Evolutionary conservation across 345 rosid species (phyloP).

Genomic region (Cardamine chenopodiifolia): DNA sequence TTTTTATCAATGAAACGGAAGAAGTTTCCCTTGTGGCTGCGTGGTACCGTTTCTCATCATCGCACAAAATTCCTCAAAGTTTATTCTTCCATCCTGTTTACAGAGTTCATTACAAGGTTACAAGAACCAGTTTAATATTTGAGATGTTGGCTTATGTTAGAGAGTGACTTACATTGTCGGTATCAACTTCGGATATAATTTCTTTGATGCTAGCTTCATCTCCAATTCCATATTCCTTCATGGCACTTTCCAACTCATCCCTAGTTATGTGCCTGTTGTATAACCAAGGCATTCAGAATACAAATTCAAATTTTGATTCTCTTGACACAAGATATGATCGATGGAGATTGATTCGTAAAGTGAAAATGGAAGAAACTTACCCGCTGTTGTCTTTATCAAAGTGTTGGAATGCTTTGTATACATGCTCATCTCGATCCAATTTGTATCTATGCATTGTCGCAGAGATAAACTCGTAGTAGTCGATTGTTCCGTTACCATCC

Average conservation of each 20-base stretch:
- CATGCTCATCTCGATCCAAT: constrained; percentile 72
- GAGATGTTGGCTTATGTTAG: constrained; percentile 1
- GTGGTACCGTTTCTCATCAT: constrained; percentile 88
- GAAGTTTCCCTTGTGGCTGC: constrained; percentile 50
- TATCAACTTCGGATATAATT: constrained; percentile 83
- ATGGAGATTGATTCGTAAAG: not conserved
- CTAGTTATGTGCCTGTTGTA: constrained; percentile 66
- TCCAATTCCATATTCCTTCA: constrained; percentile 88
- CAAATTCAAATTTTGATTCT: not conserved
- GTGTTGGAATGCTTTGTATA: constrained; percentile 77
- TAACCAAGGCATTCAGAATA: not conserved
- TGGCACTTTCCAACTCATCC: constrained; percentile 83
- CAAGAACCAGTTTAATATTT: not conserved
- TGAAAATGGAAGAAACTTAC: constrained; percentile 41
- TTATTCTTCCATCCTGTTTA: constrained; percentile 82
- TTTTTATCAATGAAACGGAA: constrained; percentile 42
- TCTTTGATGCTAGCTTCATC: constrained; percentile 81
- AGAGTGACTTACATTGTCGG: constrained; percentile 70
- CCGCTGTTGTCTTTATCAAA: constrained; percentile 86
- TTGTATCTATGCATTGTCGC: constrained; percentile 84
- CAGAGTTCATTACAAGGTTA: not conserved
- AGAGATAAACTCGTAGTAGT: constrained; percentile 80
- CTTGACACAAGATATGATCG: not conserved
- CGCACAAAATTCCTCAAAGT: constrained; percentile 85
- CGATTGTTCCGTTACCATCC: constrained; percentile 88